phyloP scores from a whole-genome alignment of 495 filamentous ascomycete species.

The Aspergillus steynii region DNA sequence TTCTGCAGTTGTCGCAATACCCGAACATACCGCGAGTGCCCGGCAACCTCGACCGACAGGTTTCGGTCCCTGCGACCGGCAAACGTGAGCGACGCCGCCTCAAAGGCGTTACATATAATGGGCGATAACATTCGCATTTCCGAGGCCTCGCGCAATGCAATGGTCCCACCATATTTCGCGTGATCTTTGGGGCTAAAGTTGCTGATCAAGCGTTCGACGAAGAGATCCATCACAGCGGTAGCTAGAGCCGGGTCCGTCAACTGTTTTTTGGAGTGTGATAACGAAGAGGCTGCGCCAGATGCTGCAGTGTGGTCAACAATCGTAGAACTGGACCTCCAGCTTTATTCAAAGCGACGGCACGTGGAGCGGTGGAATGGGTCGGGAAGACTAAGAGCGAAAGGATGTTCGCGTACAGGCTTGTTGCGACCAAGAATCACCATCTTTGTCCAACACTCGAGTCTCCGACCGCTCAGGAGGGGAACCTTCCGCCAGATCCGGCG shows the following conservation, averaged over 20 bases:
- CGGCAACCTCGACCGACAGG: conserved; percentile 20
- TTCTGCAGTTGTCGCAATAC: conserved; percentile 20
- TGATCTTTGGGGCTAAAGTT: conserved; percentile 24
- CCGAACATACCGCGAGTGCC: conserved; percentile 22
- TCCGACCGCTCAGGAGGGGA: neutral
- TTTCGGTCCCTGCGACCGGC: conserved; percentile 22
- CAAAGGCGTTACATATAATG: conserved; percentile 24
- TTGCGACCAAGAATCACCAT: neutral
- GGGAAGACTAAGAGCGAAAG: neutral
- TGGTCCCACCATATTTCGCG: conserved; percentile 17
- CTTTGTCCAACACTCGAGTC: neutral
- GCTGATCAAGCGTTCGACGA: conserved; percentile 25
- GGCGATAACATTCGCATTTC: conserved; percentile 27
- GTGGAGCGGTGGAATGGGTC: neutral
- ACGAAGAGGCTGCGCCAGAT: neutral
- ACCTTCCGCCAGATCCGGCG: neutral
- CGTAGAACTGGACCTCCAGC: neutral
- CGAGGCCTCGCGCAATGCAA: conserved; percentile 24
- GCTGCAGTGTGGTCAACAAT: conserved; percentile 4
- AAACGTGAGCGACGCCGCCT: conserved; percentile 27
- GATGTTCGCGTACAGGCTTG: neutral
- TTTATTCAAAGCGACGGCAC: neutral
- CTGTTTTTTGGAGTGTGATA: conserved; percentile 7
- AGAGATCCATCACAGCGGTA: conserved; percentile 19
- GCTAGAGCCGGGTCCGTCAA: conserved; percentile 17